Conservation (phyloP, 2,329 filamentous ascomycete genomes). For the Colletotrichum lini region DNA sequence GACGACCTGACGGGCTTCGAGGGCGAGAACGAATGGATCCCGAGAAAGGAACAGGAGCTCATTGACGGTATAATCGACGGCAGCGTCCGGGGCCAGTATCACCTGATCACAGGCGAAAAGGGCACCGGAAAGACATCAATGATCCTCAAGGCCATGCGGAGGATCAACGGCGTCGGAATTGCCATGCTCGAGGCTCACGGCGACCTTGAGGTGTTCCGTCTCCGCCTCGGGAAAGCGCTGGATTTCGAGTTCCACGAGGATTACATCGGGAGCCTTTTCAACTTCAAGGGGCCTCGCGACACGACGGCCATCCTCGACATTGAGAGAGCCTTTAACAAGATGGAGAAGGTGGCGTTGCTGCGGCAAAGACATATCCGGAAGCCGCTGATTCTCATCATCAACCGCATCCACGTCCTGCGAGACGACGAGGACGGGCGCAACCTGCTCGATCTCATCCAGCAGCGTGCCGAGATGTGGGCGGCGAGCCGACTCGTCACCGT, state of each 20-base stretch:
- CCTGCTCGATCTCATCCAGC: conserved; percentile 78
- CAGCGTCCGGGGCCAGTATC: conserved; percentile 72
- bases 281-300: conserved; percentile 78
- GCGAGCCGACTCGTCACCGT: conserved; percentile 77
- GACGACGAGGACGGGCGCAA: conserved; percentile 78
- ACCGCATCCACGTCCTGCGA: conserved; percentile 75
- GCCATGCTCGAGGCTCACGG: conserved; percentile 81
- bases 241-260: conserved; percentile 78
- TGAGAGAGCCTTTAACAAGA: conserved; percentile 80
- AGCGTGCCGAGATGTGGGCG: conserved; percentile 81
- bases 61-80: conserved; percentile 75
- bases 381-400: conserved; percentile 77
- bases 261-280: conserved; percentile 81
- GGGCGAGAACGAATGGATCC: conserved; percentile 63
- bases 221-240: conserved; percentile 77
- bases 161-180: conserved; percentile 75
- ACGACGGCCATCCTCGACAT: conserved; percentile 79
- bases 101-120: conserved; percentile 78
- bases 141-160: conserved; percentile 79
- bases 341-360: conserved; percentile 78
- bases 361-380: conserved; percentile 62
- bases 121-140: conserved; percentile 81
- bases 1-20: conserved; percentile 44
- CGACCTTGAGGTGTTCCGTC: conserved; percentile 80
- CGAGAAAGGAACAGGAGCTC: conserved; percentile 72